Evolutionary conservation across 352 stramenopile genomes (phyloP).

Genomic region (Phytophthora citricola): DNA sequence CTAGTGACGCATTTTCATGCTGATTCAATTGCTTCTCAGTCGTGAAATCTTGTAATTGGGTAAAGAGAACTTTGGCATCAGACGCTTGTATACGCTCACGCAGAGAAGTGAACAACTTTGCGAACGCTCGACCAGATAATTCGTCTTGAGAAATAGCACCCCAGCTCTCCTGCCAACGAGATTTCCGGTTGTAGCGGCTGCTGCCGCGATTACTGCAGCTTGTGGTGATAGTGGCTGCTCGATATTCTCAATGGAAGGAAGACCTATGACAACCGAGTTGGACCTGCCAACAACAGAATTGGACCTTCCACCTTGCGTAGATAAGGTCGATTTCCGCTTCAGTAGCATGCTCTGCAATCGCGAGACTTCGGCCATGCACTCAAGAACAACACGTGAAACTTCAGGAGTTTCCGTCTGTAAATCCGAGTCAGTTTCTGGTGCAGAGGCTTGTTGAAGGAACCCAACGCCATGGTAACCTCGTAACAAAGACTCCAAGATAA

Average conservation of each 20-base stretch:
- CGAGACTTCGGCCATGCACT: conserved; percentile 40
- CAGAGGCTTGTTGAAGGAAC: conserved; percentile 55
- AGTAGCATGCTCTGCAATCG: conserved; percentile 7
- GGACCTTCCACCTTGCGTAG: conserved; percentile 8
- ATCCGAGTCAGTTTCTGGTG: background rate
- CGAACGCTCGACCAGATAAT: conserved; percentile 37
- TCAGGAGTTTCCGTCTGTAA: background rate
- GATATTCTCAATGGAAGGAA: conserved; percentile 3
- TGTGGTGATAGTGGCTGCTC: conserved; percentile 5
- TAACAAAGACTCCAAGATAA: conserved; percentile 75
- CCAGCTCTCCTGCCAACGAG: conserved; percentile 1
- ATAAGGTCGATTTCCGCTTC: conserved; percentile 3
- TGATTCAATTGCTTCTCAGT: conserved; percentile 18
- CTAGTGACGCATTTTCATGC: conserved; percentile 22
- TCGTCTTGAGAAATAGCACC: conserved; percentile 33
- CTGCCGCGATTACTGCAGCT: conserved; percentile 5
- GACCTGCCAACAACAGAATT: conserved; percentile 31
- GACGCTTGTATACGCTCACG: conserved; percentile 30
- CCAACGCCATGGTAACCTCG: conserved; percentile 67
- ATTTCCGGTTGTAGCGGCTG: background rate
- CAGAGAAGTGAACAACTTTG: conserved; percentile 40
- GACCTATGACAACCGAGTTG: conserved; percentile 24
- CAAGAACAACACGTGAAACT: conserved; percentile 24
- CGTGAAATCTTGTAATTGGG: background rate
- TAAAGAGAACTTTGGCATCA: conserved; percentile 39